Conservation (phyloP, 176 grass and related monocot genomes). For the Avena eriantha region DNA sequence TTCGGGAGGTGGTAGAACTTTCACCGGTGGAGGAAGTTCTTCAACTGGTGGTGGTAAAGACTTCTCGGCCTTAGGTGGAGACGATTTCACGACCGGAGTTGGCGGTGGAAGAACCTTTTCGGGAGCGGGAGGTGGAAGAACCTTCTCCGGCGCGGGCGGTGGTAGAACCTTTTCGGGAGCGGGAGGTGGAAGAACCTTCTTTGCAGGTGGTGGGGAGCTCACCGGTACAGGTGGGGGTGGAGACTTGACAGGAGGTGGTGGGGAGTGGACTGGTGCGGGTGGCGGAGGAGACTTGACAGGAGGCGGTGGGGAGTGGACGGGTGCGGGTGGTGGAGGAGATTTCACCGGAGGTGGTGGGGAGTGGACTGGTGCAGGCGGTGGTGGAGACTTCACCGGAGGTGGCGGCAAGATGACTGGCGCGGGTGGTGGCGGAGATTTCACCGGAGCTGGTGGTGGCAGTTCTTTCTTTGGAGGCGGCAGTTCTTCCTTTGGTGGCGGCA, state of each 20-base stretch:
- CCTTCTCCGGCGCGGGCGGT: neutral
- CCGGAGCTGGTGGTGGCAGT: neutral
- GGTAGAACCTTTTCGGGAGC: neutral
- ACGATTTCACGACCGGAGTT: neutral
- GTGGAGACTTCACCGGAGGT: neutral
- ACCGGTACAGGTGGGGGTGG: neutral
- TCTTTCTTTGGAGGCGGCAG: neutral
- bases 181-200: neutral
- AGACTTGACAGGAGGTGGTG: neutral
- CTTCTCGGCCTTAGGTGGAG: neutral
- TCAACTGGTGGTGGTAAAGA: neutral
- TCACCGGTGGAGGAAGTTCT: neutral
- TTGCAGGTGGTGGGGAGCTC: neutral
- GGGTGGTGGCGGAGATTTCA: slow-evolving; percentile 11
- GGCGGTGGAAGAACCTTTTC: slow-evolving; percentile 2
- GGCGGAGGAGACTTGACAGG: neutral
- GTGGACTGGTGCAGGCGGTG: neutral
- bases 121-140: neutral
- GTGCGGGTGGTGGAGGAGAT: slow-evolving; percentile 13
- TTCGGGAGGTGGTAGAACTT: neutral
- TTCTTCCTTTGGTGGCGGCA: neutral
- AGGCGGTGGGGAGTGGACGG: neutral
- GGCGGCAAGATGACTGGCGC: neutral
- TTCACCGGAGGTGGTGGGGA: slow-evolving; percentile 1
- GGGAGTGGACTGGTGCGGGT: neutral